phyloP scores from a whole-genome alignment of 306 rosid genomes.

The Trichosanthes cucumerina region DNA sequence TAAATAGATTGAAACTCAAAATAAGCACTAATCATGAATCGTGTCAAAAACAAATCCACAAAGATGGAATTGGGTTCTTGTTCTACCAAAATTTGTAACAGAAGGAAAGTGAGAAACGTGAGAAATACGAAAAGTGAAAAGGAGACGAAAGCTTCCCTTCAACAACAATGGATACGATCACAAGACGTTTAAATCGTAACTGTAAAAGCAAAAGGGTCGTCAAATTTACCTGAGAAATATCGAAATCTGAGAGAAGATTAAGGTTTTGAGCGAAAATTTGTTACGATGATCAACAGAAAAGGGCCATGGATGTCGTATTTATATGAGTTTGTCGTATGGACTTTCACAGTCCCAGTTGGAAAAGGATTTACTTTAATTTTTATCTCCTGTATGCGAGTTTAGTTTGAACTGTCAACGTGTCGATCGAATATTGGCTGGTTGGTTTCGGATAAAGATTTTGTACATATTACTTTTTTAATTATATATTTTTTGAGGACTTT shows the following conservation, averaged over 20 bases:
- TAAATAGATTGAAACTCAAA: background rate
- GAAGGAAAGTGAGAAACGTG: background rate
- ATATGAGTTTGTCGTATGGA: no score
- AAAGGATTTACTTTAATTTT: background rate
- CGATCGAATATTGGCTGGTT: background rate
- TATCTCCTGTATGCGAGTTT: background rate
- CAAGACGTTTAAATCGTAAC: background rate
- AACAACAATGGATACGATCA: background rate
- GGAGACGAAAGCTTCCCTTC: background rate
- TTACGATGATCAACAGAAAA: background rate
- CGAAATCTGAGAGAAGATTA: background rate
- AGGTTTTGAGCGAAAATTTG: background rate
- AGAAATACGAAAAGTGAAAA: background rate
- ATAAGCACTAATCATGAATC: background rate
- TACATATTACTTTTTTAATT: background rate
- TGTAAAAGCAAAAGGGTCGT: background rate
- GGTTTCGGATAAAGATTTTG: no score
- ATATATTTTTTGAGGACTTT: background rate
- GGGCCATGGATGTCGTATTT: background rate
- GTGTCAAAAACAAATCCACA: background rate
- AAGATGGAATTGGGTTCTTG: background rate
- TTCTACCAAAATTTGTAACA: background rate
- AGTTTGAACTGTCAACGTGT: background rate
- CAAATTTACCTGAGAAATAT: constrained; percentile 7
- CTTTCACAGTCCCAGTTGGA: no score